Base-by-base conservation (phyloP, 139 green algal genomes). In the Micromonas pusilla region DNA sequence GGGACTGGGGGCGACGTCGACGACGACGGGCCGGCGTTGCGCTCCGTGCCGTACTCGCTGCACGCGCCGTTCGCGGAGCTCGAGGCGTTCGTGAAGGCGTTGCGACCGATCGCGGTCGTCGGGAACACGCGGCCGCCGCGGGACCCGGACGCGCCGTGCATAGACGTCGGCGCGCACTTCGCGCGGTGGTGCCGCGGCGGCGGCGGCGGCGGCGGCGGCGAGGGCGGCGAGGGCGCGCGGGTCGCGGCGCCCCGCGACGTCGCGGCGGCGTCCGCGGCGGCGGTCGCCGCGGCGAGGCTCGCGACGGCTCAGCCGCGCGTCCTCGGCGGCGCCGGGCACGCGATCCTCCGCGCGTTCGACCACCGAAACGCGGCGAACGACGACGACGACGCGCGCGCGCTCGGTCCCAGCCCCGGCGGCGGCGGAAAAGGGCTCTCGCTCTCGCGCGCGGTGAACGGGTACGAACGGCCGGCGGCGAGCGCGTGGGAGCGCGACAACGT, bases 11-110 rank as follows among this genome's bases (percentile, higher is more conserved):
- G 52, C 52, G 52, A 36, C 31, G 72, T 45, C 32, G 52, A 70
- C 52, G 72, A 78, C 31, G 72, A 78, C 9, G 20, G 30, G 62
- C 5, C 6, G 9, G 72, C 21, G 25, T 28, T 78, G 13, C 31
- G n/a, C 52, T 26, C 54, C 52, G 62, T 83, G 37, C 80, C 85
- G 23, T 90, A 90, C 79, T 83, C 81, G 6, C 80, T 90, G 37
- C 83, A 87, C 71, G 79, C 70, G 52, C 83, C 79, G 68, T 86
- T 76, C 71, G 4, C 9, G 30, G 72, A 78, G 33, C 53, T 78
- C 3, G 32, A 70, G 33, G 53, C 72, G 52, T 70, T 78, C 57
- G 72, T 78, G n/a, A 20, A 3, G 9, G 53, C 52, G 33, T 6
- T 78, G 26, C 23, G 21, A 52, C 72, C 72, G 16, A 23, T 20